Base-by-base conservation (phyloP, 2,329 filamentous ascomycete species). In the Microdochium paspali region DNA sequence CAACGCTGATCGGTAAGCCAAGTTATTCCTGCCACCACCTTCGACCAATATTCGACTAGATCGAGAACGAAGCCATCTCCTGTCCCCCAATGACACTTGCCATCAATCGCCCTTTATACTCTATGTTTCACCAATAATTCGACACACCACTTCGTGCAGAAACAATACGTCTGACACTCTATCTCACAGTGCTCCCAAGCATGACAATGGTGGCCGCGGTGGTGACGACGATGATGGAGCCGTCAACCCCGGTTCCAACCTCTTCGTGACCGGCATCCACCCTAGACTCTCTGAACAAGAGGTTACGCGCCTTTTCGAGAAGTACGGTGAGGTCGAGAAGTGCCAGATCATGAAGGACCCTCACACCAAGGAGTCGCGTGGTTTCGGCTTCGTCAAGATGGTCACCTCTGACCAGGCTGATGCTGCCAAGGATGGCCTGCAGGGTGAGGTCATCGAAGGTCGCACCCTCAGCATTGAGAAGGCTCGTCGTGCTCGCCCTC, bases 291-390 rank as follows among this genome's bases (percentile, higher is more conserved):
- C 80, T 44, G 93, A 98, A 68, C 79, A 84, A 15, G 93, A 97
- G 64, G 88, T 98, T 52, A 86, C 87, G 47, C 90, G 90, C 66
- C 84, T 98, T 56, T 98, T 98, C 63, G 90, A 96, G 72, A 98
- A 97, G 72, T 97, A 97, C 62, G 93, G 93, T 58, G 90, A 95
- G 65, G 93, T 98, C 46, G 91, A 97, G 73, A 97, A 94, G 72
- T 97, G 91, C 74, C 94, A 96, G 68, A 98, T 98, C 73, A 98
- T 98, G 93, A 83, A 91, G 62, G 93, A 98, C 64, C 93, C 93
- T 52, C 93, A 98, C 70, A 94, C 88, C 62, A 95, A 95, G 72
- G 93, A 98, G 71, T 97, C 91, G 58, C 93, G 93, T 69, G 93
- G 93, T 56, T 98, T 98, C 57, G 93, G 93, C 48, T 98, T 98